These are phyloP conservation scores for Pseudogymnoascus sp. DNA, from an alignment of 2,329 filamentous ascomycete species.

Conservation along the genomic window DNA sequence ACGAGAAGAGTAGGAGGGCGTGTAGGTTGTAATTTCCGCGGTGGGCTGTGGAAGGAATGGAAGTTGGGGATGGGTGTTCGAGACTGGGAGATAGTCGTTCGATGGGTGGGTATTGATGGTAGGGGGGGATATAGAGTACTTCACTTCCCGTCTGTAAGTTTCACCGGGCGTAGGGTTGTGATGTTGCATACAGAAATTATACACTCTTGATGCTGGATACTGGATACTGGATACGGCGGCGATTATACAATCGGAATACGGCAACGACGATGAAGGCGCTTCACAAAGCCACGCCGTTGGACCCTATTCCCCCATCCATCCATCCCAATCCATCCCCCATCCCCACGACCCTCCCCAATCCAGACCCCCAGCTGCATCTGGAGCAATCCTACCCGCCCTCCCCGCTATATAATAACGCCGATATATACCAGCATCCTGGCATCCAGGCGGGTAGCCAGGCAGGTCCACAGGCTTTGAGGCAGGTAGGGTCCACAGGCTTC, in stretches of 20 bases:
- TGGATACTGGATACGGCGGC: too few relatives aligned
- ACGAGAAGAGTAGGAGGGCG: neutral
- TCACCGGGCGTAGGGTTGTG: too few relatives aligned
- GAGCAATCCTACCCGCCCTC: neutral
- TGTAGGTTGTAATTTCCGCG: neutral
- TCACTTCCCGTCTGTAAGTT: too few relatives aligned
- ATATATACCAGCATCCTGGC: neutral
- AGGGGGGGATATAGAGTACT: neutral
- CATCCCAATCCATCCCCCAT: neutral
- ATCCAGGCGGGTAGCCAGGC: neutral
- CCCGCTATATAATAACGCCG: neutral
- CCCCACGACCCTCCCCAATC: neutral
- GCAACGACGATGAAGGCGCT: neutral
- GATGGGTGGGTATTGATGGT: too few relatives aligned
- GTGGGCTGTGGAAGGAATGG: neutral
- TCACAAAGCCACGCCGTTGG: neutral
- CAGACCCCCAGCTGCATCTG: neutral
- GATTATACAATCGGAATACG: neutral
- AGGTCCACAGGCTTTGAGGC: neutral
- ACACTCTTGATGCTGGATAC: too few relatives aligned
- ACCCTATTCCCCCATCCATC: neutral
- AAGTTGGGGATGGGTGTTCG: neutral
- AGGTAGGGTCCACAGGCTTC: too few relatives aligned
- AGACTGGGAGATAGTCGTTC: neutral
- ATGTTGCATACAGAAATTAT: too few relatives aligned